These are phyloP conservation scores for Nadsonia commutata DNA, from an alignment of 1,139 yeast genomes.

Conservation along the genomic window DNA sequence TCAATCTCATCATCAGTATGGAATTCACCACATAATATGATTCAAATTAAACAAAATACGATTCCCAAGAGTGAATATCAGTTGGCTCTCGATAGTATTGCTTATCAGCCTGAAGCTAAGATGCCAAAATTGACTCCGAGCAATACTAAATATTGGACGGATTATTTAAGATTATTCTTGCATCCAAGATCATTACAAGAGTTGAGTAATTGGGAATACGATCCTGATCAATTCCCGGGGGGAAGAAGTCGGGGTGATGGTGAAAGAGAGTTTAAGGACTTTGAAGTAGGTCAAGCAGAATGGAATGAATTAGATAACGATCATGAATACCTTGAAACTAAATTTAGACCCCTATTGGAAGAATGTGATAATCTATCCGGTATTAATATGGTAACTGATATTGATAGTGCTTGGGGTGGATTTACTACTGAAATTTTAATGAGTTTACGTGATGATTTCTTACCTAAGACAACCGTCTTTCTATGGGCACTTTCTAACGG, in stretches of 20 bases:
- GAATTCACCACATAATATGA: slow-evolving; percentile 8
- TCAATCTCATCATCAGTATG: slow-evolving; percentile 3
- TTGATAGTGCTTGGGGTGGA: slow-evolving; percentile 80
- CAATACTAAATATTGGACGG: slow-evolving; percentile 64
- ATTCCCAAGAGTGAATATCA: slow-evolving; percentile 45
- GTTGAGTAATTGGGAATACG: slow-evolving; percentile 42
- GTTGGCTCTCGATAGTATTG: slow-evolving; percentile 33
- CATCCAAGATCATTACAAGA: slow-evolving; percentile 45
- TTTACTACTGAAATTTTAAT: slow-evolving; percentile 39
- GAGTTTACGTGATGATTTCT: slow-evolving; percentile 54
- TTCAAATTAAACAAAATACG: slow-evolving; percentile 14
- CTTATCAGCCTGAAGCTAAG: slow-evolving; percentile 20
- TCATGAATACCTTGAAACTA: slow-evolving; percentile 40
- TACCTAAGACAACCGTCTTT: slow-evolving; percentile 46
- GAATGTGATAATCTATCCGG: slow-evolving; percentile 65
- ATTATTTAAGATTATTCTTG: slow-evolving; percentile 55
- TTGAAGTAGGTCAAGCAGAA: slow-evolving; percentile 35
- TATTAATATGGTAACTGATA: slow-evolving; percentile 47
- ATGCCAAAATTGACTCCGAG: slow-evolving; percentile 22
- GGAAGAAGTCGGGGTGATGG: slow-evolving; percentile 28
- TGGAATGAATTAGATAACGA: slow-evolving; percentile 24
- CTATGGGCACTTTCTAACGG: slow-evolving; percentile 36
- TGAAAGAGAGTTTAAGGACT: slow-evolving; percentile 25
- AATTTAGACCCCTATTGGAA: slow-evolving; percentile 54
- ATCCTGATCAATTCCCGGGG: slow-evolving; percentile 25